Base-by-base conservation (phyloP, 257 asterid genomes). In the Penstemon barbatus region DNA sequence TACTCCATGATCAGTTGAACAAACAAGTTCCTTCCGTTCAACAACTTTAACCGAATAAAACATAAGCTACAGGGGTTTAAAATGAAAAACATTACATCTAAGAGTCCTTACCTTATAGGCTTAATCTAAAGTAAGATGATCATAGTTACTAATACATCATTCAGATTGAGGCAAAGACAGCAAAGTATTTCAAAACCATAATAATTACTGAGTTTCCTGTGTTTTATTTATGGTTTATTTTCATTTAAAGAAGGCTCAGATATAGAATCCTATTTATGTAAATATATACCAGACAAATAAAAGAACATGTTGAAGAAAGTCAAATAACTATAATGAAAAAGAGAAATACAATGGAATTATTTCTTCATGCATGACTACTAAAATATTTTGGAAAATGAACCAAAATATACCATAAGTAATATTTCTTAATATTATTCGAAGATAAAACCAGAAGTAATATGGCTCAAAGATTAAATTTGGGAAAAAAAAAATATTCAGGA, bases 341-440 rank as follows among this genome's bases (percentile, higher is more conserved):
- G 6, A 15, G 2, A 39, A 19, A 25, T 25, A 25, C 13, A 56
- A 43, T 4, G 5, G 9, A 57, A 11, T 39, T 46, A 10, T 15
- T 56, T 37, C 71, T 40, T 52, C 9, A 54, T 0, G 56, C 9
- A 54, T 0, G 56, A 41, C 10, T 41, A 39, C 3, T 12, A 48
- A 13, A 41, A 57, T 46, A 10, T 39, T 66, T 55, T 37, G 38
- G 33, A 36, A 64, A 19, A 38, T 10, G 66, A 71, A 36, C 65
- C 37, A 45, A 56, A 2, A 65, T 42, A 7, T 57, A 63, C 60
- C 41, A 64, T 56, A 48, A n/a, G n/a, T n/a, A n/a, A n/a, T n/a
- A n/a, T n/a, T n/a, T n/a, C n/a, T 41, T 38, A 39, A 72, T 38
- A 56, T 18, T 37, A 51, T 52, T 67, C 36, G 8, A 54, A 45